Evolutionary conservation across 1,139 yeast species (phyloP).

Genomic region (Waltiozyma sp.): DNA sequence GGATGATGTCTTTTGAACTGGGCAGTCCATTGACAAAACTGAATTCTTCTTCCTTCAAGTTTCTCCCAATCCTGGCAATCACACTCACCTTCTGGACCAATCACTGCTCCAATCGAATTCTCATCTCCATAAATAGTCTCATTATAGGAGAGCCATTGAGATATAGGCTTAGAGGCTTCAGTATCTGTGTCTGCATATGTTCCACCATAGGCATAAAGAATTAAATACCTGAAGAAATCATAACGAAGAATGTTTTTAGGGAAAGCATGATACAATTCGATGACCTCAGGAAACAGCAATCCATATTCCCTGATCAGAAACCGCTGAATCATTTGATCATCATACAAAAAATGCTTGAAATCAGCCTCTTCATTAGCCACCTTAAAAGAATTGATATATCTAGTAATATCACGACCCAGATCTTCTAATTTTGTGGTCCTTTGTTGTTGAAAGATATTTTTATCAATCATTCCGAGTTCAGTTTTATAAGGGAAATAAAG

Average conservation of each 20-base stretch:
- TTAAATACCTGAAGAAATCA: conserved; percentile 41
- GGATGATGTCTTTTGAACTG: conserved; percentile 44
- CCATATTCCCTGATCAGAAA: conserved; percentile 6
- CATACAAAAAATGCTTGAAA: conserved; percentile 7
- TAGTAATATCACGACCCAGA: conserved; percentile 1
- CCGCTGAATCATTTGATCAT: conserved; percentile 6
- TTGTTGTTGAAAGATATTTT: conserved; percentile 7
- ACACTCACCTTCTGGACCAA: conserved; percentile 29
- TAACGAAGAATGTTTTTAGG: conserved; percentile 40
- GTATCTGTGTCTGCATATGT: conserved; percentile 42
- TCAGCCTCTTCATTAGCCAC: neutral
- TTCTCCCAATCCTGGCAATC: conserved; percentile 23
- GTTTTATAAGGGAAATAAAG: conserved; percentile 5
- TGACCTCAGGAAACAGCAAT: conserved; percentile 33
- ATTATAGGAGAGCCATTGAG: conserved; percentile 15
- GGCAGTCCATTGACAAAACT: conserved; percentile 35
- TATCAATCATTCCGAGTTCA: neutral
- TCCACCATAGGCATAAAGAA: conserved; percentile 42
- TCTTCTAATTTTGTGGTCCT: neutral
- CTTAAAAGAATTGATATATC: conserved; percentile 2
- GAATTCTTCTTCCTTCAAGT: conserved; percentile 27
- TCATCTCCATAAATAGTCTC: conserved; percentile 16
- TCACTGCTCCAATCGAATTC: conserved; percentile 31
- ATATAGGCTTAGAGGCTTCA: conserved; percentile 6
- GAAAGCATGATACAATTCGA: conserved; percentile 32